Evolutionary conservation across 106 monocot species (phyloP).

Genomic region (Platanthera zijinensis): DNA sequence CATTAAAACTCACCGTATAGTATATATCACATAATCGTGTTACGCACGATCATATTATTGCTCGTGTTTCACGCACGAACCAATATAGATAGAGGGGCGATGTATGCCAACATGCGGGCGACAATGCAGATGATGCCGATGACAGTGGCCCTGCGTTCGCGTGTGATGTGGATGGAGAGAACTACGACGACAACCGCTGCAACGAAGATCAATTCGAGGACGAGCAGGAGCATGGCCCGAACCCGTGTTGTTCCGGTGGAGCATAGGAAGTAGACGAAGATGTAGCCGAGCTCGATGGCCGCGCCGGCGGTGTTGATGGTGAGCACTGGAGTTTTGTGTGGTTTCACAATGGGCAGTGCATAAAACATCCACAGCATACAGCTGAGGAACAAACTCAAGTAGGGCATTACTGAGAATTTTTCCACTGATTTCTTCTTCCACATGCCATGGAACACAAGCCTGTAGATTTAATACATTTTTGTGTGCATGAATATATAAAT

Average conservation of each 20-base stretch:
- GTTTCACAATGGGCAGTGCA: conserved; percentile 30
- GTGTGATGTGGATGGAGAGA: too few species aligned
- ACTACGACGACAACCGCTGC: background rate
- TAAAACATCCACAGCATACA: conserved; percentile 41
- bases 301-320: conserved; percentile 38
- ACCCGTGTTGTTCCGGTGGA: background rate
- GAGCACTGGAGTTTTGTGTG: conserved; percentile 29
- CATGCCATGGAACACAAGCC: conserved; percentile 25
- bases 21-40: too few species aligned
- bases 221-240: background rate
- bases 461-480: too few species aligned
- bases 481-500: too few species aligned
- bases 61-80: background rate
- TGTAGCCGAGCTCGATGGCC: conserved; percentile 26
- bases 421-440: conserved; percentile 6
- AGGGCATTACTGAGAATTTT: conserved; percentile 23
- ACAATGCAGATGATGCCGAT: conserved; percentile 11
- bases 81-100: conserved; percentile 6
- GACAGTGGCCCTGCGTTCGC: background rate
- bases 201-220: conserved; percentile 19
- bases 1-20: too few species aligned
- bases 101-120: conserved; percentile 10
- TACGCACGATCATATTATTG: too few species aligned
- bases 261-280: conserved; percentile 24
- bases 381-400: conserved; percentile 32